phyloP scores from a whole-genome alignment of 1,284 basidiomycete genomes.

The Puccinia polysora region DNA sequence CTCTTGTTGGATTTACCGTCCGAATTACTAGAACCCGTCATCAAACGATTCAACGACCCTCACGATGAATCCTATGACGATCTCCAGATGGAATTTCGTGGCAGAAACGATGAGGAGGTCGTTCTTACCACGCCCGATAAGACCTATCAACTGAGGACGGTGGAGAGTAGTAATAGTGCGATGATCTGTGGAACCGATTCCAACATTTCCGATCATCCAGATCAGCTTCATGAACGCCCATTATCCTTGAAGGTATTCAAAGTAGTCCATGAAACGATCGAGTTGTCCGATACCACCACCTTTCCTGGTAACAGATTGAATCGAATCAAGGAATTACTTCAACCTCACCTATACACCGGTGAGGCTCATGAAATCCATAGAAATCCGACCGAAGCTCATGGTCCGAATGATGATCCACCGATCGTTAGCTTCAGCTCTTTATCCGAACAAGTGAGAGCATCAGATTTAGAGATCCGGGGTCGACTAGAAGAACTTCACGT shows the following conservation, averaged over 20 bases:
- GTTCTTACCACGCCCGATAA: constrained; percentile 32
- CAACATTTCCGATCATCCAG: neutral
- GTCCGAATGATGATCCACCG: neutral
- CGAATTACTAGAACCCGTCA: constrained; percentile 29
- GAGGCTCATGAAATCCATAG: constrained; percentile 24
- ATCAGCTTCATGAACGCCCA: too few relatives aligned
- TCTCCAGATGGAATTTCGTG: constrained; percentile 37
- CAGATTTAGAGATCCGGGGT: constrained; percentile 28
- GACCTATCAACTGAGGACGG: constrained; percentile 33
- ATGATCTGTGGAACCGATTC: constrained; percentile 36
- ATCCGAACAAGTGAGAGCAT: constrained; percentile 19
- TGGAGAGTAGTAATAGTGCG: constrained; percentile 42
- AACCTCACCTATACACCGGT: constrained; percentile 20
- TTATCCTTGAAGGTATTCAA: constrained; percentile 24
- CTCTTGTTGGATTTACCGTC: constrained; percentile 35
- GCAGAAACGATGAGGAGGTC: constrained; percentile 29
- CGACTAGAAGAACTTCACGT: constrained; percentile 16
- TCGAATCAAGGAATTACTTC: constrained; percentile 26
- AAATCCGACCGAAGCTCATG: constrained; percentile 1
- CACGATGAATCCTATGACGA: neutral
- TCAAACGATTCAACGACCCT: constrained; percentile 1
- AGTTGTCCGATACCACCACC: constrained; percentile 14
- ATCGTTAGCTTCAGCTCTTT: constrained; percentile 11
- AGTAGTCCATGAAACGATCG: constrained; percentile 35
- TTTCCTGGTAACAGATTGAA: constrained; percentile 34